Evolutionary conservation across 2,329 filamentous ascomycete genomes (phyloP).

Genomic region (Sphaerulina vaccinii): DNA sequence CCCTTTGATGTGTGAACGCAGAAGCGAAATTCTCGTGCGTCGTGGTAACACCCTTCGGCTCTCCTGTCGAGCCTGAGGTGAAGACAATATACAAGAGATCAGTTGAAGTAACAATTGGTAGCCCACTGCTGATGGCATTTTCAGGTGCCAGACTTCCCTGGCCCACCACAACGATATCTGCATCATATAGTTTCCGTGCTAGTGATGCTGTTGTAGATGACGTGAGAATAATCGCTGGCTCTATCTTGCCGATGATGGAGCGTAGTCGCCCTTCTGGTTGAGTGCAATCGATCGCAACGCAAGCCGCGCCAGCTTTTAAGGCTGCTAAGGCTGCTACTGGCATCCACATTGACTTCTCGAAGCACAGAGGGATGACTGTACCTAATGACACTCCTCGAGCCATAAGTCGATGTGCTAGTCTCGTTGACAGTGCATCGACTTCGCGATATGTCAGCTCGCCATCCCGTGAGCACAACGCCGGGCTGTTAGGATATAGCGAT

Average conservation of each 20-base stretch:
- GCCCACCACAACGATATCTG: conserved; percentile 2
- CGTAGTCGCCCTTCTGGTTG: conserved; percentile 19
- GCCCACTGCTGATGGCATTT: no score
- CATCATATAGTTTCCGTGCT: neutral
- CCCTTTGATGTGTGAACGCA: conserved; percentile 4
- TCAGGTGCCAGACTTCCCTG: neutral
- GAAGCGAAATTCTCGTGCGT: conserved; percentile 15
- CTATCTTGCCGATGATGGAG: neutral
- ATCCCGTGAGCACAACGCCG: conserved; percentile 29
- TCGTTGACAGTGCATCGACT: conserved; percentile 24
- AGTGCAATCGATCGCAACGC: conserved; percentile 31
- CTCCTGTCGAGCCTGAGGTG: conserved; percentile 23
- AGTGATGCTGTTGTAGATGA: neutral
- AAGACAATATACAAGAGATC: conserved; percentile 14
- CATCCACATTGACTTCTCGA: conserved; percentile 33
- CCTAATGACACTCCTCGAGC: conserved; percentile 15
- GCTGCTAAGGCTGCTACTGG: conserved; percentile 29
- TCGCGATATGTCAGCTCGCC: conserved; percentile 31
- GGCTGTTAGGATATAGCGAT: neutral
- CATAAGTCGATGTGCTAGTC: conserved; percentile 1
- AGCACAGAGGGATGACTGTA: conserved; percentile 25
- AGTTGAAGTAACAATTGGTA: conserved; percentile 4
- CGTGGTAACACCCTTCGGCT: conserved; percentile 20
- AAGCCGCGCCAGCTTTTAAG: conserved; percentile 34
- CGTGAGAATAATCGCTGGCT: neutral